Evolutionary conservation across 371 early-diverging fungal genomes (phyloP).

Genomic region (Basidiobolus meristosporus): DNA sequence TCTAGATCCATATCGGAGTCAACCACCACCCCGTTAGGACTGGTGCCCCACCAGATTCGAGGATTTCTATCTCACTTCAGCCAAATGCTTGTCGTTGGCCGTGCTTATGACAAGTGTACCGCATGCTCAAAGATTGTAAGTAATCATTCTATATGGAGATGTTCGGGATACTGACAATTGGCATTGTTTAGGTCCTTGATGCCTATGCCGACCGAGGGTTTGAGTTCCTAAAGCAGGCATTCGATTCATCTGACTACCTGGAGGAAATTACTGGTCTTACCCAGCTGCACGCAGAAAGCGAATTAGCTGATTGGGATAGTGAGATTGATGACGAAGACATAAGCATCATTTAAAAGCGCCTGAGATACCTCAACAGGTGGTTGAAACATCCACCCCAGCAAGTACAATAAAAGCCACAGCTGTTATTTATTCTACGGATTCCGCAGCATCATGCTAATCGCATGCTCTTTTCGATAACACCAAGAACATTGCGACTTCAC

Average conservation of each 20-base stretch:
- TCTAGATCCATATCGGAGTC: background rate
- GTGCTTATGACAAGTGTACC: conserved; percentile 71
- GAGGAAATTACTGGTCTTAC: conserved; percentile 71
- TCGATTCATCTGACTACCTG: conserved; percentile 48
- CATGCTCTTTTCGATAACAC: background rate
- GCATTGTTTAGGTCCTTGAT: conserved; percentile 16
- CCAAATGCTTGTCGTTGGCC: conserved; percentile 68
- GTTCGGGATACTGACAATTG: background rate
- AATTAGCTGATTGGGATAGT: conserved; percentile 16
- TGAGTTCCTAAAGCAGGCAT: conserved; percentile 48
- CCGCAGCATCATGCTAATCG: background rate
- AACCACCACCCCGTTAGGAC: conserved; percentile 35
- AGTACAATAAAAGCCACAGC: background rate
- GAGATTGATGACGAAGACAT: conserved; percentile 9
- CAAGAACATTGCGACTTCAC: too few species aligned
- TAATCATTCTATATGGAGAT: background rate
- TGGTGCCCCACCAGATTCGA: conserved; percentile 82
- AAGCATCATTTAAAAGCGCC: too few species aligned
- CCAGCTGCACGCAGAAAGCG: conserved; percentile 50
- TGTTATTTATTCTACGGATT: background rate
- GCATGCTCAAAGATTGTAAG: conserved; percentile 63
- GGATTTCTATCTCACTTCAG: conserved; percentile 74
- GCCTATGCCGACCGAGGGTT: conserved; percentile 39
- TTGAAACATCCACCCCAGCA: background rate
- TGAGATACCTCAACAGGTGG: background rate